Percentiles rank a stretch among this genome's conserved stretches.
phyloP scores from a whole-genome alignment of 306 rosid genomes.

The Prinsepia uniflora region DNA sequence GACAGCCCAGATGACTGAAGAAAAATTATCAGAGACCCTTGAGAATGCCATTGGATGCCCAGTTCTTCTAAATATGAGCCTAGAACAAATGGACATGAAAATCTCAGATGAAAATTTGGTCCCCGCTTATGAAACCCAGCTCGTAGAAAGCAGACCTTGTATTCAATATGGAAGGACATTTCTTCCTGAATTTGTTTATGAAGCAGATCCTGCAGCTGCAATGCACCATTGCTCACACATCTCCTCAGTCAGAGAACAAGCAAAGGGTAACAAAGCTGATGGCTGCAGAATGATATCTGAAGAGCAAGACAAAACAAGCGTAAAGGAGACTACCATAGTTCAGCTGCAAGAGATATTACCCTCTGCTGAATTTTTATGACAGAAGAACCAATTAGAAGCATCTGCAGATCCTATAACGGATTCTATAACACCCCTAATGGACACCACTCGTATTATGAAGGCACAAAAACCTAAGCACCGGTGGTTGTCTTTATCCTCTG shows the following conservation, averaged over 20 bases:
- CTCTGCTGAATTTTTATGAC: not conserved
- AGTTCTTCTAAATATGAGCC: conserved; percentile 1
- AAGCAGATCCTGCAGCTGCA: not conserved
- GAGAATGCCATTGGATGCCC: not conserved
- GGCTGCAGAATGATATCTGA: not conserved
- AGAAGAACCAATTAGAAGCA: not conserved
- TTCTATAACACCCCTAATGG: not conserved
- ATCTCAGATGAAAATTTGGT: not conserved
- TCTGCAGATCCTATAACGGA: not conserved
- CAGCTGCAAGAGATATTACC: not conserved
- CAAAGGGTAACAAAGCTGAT: not conserved
- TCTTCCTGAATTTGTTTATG: not conserved
- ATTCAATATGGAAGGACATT: not conserved
- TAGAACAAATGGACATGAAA: not conserved
- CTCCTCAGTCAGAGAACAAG: not conserved
- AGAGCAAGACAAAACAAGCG: not conserved
- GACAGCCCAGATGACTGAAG: not conserved
- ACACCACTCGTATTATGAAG: not conserved
- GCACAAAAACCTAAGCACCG: not conserved
- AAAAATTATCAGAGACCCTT: not conserved
- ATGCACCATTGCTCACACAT: not conserved
- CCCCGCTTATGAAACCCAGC: not conserved
- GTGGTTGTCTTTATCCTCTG: conserved; percentile 1
- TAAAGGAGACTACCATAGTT: not conserved
- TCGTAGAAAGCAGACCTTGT: not conserved